Percentiles rank a stretch among this genome's conserved stretches.
phyloP scores from a whole-genome alignment of 164 flowering plant species.

The Macadamia tetraphylla region DNA sequence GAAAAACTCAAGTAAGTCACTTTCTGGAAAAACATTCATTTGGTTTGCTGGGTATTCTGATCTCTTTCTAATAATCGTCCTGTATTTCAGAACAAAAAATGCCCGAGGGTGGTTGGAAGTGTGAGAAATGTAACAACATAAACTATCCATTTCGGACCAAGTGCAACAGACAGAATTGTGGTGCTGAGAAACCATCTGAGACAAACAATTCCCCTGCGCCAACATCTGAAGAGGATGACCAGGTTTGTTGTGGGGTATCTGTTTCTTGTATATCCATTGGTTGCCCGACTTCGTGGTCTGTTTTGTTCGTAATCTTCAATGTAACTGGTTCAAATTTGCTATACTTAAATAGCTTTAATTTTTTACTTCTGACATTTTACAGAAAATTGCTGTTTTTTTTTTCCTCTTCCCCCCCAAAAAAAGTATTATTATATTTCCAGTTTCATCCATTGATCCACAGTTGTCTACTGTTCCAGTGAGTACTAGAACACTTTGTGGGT shows the following conservation, averaged over 20 bases:
- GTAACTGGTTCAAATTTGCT: constrained; percentile 17
- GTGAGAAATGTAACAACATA: constrained; percentile 86
- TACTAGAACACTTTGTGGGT: constrained; percentile 80
- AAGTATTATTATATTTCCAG: constrained; percentile 15
- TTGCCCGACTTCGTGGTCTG: constrained; percentile 18
- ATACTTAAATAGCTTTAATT: constrained; percentile 2
- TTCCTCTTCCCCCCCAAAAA: not conserved
- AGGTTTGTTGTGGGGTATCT: constrained; percentile 66
- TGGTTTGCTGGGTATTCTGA: not conserved
- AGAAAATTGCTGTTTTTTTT: not conserved
- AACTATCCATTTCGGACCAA: constrained; percentile 95
- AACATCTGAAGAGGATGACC: constrained; percentile 55
- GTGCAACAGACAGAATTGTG: constrained; percentile 97
- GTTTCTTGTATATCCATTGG: constrained; percentile 14
- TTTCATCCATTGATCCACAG: constrained; percentile 44
- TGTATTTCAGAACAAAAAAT: constrained; percentile 63
- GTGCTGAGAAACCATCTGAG: constrained; percentile 94
- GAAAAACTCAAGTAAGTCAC: constrained; percentile 69
- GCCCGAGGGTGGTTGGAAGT: constrained; percentile 99
- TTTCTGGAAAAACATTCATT: not conserved
- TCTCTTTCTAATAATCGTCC: constrained; percentile 1
- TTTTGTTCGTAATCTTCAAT: constrained; percentile 6
- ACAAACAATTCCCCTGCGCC: constrained; percentile 43
- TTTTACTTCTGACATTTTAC: not conserved
- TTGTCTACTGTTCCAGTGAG: constrained; percentile 99